These are phyloP conservation scores for Setaria viridis DNA, from an alignment of 202 grass and related monocot species.

Conservation along the genomic window DNA sequence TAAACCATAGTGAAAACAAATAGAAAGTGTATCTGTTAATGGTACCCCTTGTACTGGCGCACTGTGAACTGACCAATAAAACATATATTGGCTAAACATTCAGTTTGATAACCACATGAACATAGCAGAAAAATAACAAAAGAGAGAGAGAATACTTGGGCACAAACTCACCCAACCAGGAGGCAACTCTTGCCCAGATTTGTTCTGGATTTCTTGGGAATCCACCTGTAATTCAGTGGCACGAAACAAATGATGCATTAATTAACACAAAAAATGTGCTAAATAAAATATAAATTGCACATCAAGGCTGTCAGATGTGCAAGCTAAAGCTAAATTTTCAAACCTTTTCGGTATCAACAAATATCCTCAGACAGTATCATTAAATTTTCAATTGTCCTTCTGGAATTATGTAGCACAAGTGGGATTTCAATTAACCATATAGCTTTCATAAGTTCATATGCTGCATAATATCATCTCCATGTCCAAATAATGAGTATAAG, in stretches of 20 bases:
- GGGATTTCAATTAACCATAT: slow-evolving; percentile 1
- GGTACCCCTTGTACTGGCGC: neutral
- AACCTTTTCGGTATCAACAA: slow-evolving; percentile 15
- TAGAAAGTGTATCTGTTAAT: slow-evolving; percentile 15
- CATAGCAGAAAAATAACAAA: slow-evolving; percentile 6
- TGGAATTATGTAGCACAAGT: neutral
- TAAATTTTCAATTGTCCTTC: neutral
- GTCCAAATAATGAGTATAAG: neutral
- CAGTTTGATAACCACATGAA: slow-evolving; percentile 20
- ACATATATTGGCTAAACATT: slow-evolving; percentile 19
- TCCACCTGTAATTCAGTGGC: slow-evolving; percentile 46
- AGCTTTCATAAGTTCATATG: slow-evolving; percentile 28
- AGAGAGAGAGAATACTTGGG: neutral
- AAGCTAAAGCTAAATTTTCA: slow-evolving; percentile 28
- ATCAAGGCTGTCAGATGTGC: slow-evolving; percentile 1
- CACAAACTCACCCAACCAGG: slow-evolving; percentile 77
- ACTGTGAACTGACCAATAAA: slow-evolving; percentile 13
- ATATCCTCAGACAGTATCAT: neutral
- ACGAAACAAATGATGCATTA: slow-evolving; percentile 15
- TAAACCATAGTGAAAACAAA: slow-evolving; percentile 9
- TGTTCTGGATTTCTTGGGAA: slow-evolving; percentile 40
- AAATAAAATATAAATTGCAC: slow-evolving; percentile 29
- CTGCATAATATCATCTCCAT: slow-evolving; percentile 18
- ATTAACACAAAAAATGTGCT: neutral
- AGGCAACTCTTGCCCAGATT: slow-evolving; percentile 57